phyloP scores from a whole-genome alignment of 495 filamentous ascomycete genomes.

The Neurospora sp. region DNA sequence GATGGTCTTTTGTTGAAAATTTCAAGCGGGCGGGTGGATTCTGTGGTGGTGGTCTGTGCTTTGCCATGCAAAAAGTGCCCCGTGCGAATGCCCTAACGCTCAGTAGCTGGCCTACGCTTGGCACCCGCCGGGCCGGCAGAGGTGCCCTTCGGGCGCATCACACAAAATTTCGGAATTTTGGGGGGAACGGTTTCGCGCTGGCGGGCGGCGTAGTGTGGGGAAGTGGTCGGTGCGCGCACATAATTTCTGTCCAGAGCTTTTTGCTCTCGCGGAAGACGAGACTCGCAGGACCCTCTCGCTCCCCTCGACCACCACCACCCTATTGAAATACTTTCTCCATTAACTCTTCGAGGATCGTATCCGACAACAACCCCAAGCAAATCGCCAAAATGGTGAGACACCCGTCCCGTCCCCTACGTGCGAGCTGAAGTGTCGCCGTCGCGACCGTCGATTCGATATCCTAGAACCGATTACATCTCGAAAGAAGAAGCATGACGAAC shows the following conservation, averaged over 20 bases:
- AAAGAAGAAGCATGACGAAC: neutral
- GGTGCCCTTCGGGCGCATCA: slow-evolving; percentile 1
- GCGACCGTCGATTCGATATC: neutral
- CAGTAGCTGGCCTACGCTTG: neutral
- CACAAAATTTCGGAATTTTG: slow-evolving; percentile 13
- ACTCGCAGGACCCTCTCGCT: neutral
- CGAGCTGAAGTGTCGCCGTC: neutral
- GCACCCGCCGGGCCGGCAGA: neutral
- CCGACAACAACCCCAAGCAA: slow-evolving; percentile 31
- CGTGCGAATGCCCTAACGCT: slow-evolving; percentile 17
- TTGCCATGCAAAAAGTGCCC: neutral
- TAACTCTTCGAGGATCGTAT: slow-evolving; percentile 46
- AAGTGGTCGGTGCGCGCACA: slow-evolving; percentile 16
- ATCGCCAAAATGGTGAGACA: slow-evolving; percentile 45
- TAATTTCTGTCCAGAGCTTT: slow-evolving; percentile 13
- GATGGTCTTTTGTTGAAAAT: neutral
- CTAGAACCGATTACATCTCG: neutral
- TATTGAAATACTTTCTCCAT: slow-evolving; percentile 4
- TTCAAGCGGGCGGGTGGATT: slow-evolving; percentile 1
- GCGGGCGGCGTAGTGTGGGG: slow-evolving; percentile 5
- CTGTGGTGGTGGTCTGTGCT: slow-evolving; percentile 21
- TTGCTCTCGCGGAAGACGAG: neutral
- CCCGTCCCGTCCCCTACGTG: neutral
- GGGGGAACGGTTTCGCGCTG: neutral
- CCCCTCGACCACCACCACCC: neutral